Evolutionary conservation across 1,139 yeast species (phyloP), one percentile per base, ranked within the genome.

Genomic region (Sugiyamaella grinbergsii): DNA sequence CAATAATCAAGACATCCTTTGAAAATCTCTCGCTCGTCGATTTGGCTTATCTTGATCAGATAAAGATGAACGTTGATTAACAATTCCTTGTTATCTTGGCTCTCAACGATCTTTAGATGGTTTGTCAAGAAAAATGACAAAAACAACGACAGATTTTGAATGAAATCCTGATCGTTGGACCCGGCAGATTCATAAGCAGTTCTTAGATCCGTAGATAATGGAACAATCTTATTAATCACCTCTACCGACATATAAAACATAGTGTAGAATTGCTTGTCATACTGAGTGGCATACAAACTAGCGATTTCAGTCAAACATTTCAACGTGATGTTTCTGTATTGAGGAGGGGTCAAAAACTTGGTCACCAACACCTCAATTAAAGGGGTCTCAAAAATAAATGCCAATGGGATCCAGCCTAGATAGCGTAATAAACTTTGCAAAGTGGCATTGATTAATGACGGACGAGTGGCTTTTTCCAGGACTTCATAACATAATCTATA

Each of bases 1-100:
- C 98, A 93, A 70, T 91, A 93, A 68, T 93, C 99, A 58, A 93
- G 77, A 65, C 96, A 88, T 41, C 95, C 93, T 69, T 93, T 93
- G 74, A 93, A 93, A 56, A 94, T 76, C 71, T 93, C 99, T 61
- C 98, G 81, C 72, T 93, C 99, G 59, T 93, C 96, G 61, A 93
- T 88, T 65, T 85, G 81, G 6, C 97, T 90, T 55, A 93, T 78
- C 63, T 86, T 88, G 61, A 93, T 81, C 61, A 93, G 76, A 68
- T 91, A 91, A 63, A 78, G 79, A 63, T 91, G 94, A 1, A 95
- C 82, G 53, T 81, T 81, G 53, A 85, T 69, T 56, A 87, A 71
- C 48, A 89, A 72, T 31, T 82, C 85, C 62, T 80, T 78, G 49
- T 76, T 74, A 31, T 78, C 82, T 56, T 78, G 80, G 48, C 75